Conservation (phyloP, 371 early-diverging fungal species). For the Choanephora cucurbitarum region DNA sequence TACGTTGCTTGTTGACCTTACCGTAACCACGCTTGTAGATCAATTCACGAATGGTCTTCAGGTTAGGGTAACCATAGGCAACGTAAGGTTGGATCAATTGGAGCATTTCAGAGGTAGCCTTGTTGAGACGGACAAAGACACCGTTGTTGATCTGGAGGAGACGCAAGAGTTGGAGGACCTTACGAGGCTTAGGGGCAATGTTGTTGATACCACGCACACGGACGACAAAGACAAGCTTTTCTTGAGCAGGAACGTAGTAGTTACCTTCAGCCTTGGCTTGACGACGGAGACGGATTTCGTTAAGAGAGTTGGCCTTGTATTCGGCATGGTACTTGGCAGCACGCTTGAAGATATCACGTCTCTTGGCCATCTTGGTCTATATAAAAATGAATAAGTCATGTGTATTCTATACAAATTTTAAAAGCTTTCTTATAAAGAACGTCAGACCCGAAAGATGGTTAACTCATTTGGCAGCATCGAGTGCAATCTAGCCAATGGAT, state of each 20-base stretch:
- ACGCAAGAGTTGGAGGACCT: conserved; percentile 98
- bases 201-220: conserved; percentile 98
- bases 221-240: conserved; percentile 98
- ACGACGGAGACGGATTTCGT: conserved; percentile 89
- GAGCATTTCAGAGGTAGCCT: conserved; percentile 98
- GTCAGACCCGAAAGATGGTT: conserved; percentile 82
- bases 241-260: conserved; percentile 96
- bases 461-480: conserved; percentile 54
- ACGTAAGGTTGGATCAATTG: conserved; percentile 98
- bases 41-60: conserved; percentile 98
- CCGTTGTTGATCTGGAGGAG: conserved; percentile 99
- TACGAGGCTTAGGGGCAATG: conserved; percentile 99
- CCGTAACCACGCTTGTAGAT: conserved; percentile 99
- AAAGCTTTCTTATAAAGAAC: no score
- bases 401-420: no score
- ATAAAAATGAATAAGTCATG: conserved; percentile 2
- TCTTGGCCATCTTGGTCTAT: conserved; percentile 80
- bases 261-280: conserved; percentile 89
- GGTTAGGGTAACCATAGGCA: conserved; percentile 96
- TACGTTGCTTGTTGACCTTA: conserved; percentile 96
- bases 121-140: conserved; percentile 98
- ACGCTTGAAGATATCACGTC: conserved; percentile 96
- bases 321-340: conserved; percentile 96
- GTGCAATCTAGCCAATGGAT: conserved; percentile 39
- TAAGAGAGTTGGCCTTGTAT: conserved; percentile 87